Evolutionary conservation across 2,329 filamentous ascomycete genomes (phyloP), one percentile per base, ranked within the genome.

Genomic region (Trichoderma oligosporum): DNA sequence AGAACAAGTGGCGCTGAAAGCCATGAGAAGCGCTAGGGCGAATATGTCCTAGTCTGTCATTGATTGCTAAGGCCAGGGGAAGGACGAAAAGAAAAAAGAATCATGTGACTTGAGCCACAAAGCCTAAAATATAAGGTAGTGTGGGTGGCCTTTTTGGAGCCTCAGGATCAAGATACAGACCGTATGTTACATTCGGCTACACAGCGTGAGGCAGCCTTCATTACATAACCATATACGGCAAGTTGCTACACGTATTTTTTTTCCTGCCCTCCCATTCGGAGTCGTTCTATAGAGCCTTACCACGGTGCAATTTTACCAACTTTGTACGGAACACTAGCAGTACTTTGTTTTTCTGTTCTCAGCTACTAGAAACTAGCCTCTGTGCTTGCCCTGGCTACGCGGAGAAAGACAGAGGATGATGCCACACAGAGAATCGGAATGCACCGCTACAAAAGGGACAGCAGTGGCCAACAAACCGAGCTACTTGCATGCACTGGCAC

Each of bases 151-250:
- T 39, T 41, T 29, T 35, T 31, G 31, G 39, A 54, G 51, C 51
- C 51, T 54, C 51, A 54, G 51, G 51, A 54, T 54, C 51, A 45
- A 54, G 51, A 45, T 54, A 54, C 39, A 46, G 25, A 33, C 48
- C 56, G 48, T 39, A 58, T 56, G 51, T 59, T 56, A 51, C 57
- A 56, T 58, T 58, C 57, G 57, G 51, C 51, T 44, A 36, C 35
- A 57, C 14, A 47, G 44, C 53, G 42, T 35, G 53, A 35, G 20
- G 41, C 44, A 55, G n/a, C 51, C 51, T 35, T 59, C 22, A 27
- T 59, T 55, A 59, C 51, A 48, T 59, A 59, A 59, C 36, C 57
- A 38, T 7, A 12, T 7, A 56, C 12, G 53, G 33, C 27, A 22
- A n/a, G 14, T n/a, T 14, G 36, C 29, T 33, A 29, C 18, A 53